Evolutionary conservation across 2,329 filamentous ascomycete genomes (phyloP).

Genomic region (Lachnellula suecica): DNA sequence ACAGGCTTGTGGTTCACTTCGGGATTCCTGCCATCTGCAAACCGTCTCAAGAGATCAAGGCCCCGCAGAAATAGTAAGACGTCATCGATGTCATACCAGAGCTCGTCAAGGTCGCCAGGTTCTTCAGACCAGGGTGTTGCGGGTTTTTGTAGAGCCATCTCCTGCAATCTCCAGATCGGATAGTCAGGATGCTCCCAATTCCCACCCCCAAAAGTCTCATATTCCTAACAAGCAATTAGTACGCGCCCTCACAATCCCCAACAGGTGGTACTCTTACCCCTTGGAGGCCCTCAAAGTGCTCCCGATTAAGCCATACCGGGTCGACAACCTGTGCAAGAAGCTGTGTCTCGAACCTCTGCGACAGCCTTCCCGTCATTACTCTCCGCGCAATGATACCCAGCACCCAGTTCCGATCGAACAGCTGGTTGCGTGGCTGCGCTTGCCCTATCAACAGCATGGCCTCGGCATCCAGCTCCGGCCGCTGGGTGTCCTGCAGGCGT

Average conservation of each 20-base stretch:
- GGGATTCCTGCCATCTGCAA: constrained; percentile 1
- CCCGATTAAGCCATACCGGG: not conserved
- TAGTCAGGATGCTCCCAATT: not conserved
- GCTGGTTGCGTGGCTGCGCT: too few relatives aligned
- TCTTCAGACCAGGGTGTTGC: too few relatives aligned
- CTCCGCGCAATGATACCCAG: too few relatives aligned
- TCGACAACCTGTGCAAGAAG: too few relatives aligned
- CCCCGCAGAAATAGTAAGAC: not conserved
- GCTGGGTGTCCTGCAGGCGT: too few relatives aligned
- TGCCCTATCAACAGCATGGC: too few relatives aligned
- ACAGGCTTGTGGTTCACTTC: not conserved
- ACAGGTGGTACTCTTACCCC: not conserved
- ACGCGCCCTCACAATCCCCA: not conserved
- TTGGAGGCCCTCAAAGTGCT: not conserved
- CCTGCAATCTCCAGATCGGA: not conserved
- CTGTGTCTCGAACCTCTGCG: too few relatives aligned
- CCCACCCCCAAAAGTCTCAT: not conserved
- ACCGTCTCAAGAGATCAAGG: not conserved
- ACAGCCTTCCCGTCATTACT: too few relatives aligned
- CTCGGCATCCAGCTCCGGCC: too few relatives aligned
- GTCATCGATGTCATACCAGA: not conserved
- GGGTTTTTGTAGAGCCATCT: not conserved
- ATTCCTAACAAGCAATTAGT: not conserved
- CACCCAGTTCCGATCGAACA: too few relatives aligned
- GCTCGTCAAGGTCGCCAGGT: too few relatives aligned